Base-by-base conservation (phyloP, 805 yeast genomes). In the Metahyphopichia silvanorum region DNA sequence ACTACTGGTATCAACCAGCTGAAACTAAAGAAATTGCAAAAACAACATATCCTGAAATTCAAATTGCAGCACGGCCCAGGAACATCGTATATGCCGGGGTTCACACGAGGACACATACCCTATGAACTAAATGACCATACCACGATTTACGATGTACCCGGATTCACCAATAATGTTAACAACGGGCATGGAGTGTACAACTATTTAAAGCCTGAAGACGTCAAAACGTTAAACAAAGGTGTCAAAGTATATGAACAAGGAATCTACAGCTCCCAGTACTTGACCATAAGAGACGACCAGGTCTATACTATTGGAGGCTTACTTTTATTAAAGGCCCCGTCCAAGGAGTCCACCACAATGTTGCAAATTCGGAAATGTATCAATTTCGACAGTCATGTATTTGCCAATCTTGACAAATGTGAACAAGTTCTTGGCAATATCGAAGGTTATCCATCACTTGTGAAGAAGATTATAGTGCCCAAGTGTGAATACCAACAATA, bases 231-330 rank as follows among this genome's bases (percentile, higher is more conserved):
- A 6, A 50, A 43, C 27, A 60, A 63, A 34, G 63, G 63, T 2
- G 42, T 32, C 6, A 40, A 49, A 14, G 45, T 61, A 5, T 52
- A 44, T 35, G 53, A 58, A 20, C 32, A 39, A 6, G 72, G 71
- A 2, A 39, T 40, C 4, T 51, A 52, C 38, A 42, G 53, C 9
- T 51, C 69, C 4, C 35, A 45, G 11, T 67, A 66, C 39, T 36
- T 46, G 0, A 60, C 75, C 0, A 43, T 73, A 4, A 66, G 60
- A 30, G 71, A 69, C 5, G 71, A 68, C 0, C 68, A 68, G 27
- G 62, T 74, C 18, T 57, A 67, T 25, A 68, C 79, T 0, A 53
- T 76, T 16, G 87, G 86, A 6, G 91, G 93, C 0, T 38, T 81
- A 1, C 68, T 81, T 33, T 79, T 69, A 44, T 32, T 84, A 15